Percentiles rank a stretch among this genome's conserved stretches.
Conservation (phyloP, 2,329 filamentous ascomycete species). For the Xylaria sp. region DNA sequence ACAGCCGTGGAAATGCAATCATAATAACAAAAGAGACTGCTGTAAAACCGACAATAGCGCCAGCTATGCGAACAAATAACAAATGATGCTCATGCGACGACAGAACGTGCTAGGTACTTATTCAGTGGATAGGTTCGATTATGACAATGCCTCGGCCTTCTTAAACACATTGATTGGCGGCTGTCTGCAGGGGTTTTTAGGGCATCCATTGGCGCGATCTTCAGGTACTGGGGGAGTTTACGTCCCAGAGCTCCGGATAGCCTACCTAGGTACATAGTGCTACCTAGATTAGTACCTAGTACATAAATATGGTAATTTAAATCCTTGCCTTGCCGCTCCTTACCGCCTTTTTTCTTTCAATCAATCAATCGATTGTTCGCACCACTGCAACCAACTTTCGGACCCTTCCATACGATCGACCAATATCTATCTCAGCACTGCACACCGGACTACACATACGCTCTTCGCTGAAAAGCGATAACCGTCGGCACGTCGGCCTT, state of each 20-base stretch:
- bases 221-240: background rate
- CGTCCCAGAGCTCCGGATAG: no score
- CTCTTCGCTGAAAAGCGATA: background rate
- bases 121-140: background rate
- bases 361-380: background rate
- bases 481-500: background rate
- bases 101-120: background rate
- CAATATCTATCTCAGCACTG: background rate
- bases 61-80: conserved; percentile 14
- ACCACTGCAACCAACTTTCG: background rate
- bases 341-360: conserved; percentile 47
- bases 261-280: no score
- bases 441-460: background rate
- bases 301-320: background rate
- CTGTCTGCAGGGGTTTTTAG: conserved; percentile 26
- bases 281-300: no score
- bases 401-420: background rate
- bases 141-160: conserved; percentile 11
- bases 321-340: conserved; percentile 32
- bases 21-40: background rate
- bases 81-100: conserved; percentile 9
- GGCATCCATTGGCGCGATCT: conserved; percentile 4
- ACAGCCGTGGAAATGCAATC: no score
- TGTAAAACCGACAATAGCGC: conserved; percentile 1
- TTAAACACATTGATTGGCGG: conserved; percentile 22